These are phyloP conservation scores for Ophiorrhiza pumila DNA, from an alignment of 257 asterid genomes.

Conservation along the genomic window DNA sequence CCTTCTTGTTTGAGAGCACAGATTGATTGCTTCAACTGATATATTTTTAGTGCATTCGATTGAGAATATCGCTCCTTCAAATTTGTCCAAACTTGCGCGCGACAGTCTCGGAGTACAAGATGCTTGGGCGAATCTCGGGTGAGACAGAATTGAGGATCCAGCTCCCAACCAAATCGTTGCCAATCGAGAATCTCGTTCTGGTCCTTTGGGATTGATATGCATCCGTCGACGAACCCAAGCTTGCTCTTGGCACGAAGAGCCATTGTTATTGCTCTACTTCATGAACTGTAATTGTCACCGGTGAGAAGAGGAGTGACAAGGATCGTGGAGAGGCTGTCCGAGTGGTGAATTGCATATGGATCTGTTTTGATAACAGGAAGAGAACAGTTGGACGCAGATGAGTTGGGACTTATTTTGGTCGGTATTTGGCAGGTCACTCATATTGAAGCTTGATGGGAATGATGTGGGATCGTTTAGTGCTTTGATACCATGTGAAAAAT, in stretches of 20 bases:
- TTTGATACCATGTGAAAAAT: too few species aligned
- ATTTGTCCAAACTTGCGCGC: constrained; percentile 5
- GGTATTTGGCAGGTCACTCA: too few species aligned
- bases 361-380: not conserved
- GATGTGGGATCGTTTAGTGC: too few species aligned
- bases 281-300: constrained; percentile 2
- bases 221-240: constrained; percentile 7
- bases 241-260: not conserved
- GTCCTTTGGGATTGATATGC: not conserved
- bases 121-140: constrained; percentile 4
- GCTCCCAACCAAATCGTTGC: constrained; percentile 11
- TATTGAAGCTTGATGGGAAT: too few species aligned
- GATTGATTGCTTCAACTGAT: too few species aligned
- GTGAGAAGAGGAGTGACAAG: not conserved
- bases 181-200: not conserved
- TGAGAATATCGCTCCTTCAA: not conserved
- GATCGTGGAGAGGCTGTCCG: not conserved
- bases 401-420: too few species aligned
- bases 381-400: too few species aligned
- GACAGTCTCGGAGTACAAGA: constrained; percentile 5
- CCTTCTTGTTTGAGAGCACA: not conserved
- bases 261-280: too few species aligned
- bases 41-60: constrained; percentile 1
- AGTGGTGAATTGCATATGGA: constrained; percentile 4
- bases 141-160: constrained; percentile 12